Evolutionary conservation across 495 filamentous ascomycete species (phyloP).

Genomic region (Cercophora sp.): DNA sequence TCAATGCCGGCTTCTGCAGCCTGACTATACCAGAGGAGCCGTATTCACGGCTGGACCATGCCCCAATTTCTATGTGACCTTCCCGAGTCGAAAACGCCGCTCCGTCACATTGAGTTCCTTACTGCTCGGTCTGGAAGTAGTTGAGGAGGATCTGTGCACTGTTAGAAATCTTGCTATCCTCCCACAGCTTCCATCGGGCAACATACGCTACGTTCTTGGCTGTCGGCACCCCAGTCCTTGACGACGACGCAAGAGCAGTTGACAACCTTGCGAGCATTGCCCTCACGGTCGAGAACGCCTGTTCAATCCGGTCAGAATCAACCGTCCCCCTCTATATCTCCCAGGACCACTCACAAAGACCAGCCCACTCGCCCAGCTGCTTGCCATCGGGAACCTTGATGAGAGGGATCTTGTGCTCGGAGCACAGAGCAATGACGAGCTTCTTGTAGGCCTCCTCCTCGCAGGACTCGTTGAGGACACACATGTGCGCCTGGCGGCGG

Average conservation of each 20-base stretch:
- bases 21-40: conserved; percentile 34
- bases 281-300: conserved; percentile 98
- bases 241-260: conserved; percentile 99
- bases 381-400: conserved; percentile 99
- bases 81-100: conserved; percentile 18
- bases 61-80: conserved; percentile 30
- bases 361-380: conserved; percentile 99
- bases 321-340: background rate
- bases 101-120: conserved; percentile 25
- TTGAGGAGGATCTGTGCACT: conserved; percentile 96
- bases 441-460: conserved; percentile 99
- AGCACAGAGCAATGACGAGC: conserved; percentile 95
- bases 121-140: conserved; percentile 92
- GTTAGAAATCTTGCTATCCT: conserved; percentile 33
- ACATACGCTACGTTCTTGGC: conserved; percentile 68
- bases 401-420: conserved; percentile 97
- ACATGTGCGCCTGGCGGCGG: conserved; percentile 97
- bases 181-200: background rate
- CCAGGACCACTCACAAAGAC: conserved; percentile 74
- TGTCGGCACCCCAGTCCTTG: conserved; percentile 99
- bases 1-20: conserved; percentile 33
- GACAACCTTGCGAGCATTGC: conserved; percentile 98
- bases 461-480: conserved; percentile 97
- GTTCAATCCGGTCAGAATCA: background rate
- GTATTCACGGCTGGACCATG: conserved; percentile 25